Evolutionary conservation across 306 rosid species (phyloP).

Genomic region (Vigna nakashimae): DNA sequence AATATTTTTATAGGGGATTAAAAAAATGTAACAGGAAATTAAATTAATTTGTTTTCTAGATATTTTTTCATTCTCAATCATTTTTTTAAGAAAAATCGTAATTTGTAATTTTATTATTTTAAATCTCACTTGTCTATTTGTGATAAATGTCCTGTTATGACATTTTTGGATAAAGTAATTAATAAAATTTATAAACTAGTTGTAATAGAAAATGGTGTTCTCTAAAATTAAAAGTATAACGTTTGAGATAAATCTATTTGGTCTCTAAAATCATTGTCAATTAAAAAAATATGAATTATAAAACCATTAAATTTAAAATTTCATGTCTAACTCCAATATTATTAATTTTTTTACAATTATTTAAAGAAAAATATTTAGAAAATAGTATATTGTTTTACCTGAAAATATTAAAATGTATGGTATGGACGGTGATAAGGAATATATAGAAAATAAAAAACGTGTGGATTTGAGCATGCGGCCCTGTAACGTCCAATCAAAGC

Average conservation of each 20-base stretch:
- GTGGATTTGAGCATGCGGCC: neutral
- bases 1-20: too few species aligned
- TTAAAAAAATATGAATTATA: too few species aligned
- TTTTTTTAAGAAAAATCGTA: too few species aligned
- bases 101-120: too few species aligned
- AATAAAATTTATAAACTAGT: neutral
- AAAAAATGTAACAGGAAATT: too few species aligned
- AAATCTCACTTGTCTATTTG: too few species aligned
- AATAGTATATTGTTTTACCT: neutral
- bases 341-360: too few species aligned
- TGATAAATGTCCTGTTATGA: neutral
- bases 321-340: too few species aligned
- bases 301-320: too few species aligned
- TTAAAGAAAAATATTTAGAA: neutral
- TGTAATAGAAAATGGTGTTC: neutral
- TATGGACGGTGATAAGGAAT: neutral
- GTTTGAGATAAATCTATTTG: neutral
- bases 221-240: neutral
- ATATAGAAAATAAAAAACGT: constrained; percentile 21
- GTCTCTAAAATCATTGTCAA: neutral
- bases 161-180: neutral
- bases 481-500: neutral
- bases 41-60: too few species aligned
- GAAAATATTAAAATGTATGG: neutral
- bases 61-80: too few species aligned